phyloP scores from a whole-genome alignment of 2,329 filamentous ascomycete genomes.

The Claviceps digitariae region DNA sequence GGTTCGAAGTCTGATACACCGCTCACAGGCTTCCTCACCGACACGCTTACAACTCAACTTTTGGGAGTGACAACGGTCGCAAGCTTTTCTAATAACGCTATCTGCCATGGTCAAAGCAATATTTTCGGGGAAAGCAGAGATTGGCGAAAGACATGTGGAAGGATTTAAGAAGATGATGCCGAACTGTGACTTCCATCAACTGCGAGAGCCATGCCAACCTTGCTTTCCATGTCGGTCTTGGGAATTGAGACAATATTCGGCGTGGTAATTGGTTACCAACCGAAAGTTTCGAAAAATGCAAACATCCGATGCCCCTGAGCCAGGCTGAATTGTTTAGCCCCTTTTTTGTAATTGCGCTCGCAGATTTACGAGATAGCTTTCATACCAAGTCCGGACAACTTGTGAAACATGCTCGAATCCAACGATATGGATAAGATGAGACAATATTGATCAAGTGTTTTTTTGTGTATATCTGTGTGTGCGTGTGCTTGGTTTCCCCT shows the following conservation, averaged over 20 bases:
- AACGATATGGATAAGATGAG: slow-evolving; percentile 3
- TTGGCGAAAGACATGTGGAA: slow-evolving; percentile 16
- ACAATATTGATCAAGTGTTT: neutral
- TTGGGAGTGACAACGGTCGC: slow-evolving; percentile 32
- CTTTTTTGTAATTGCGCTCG: neutral
- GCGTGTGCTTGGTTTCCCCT: too few relatives aligned
- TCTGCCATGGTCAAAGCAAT: slow-evolving; percentile 23
- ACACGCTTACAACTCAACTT: slow-evolving; percentile 32
- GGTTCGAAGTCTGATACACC: slow-evolving; percentile 26
- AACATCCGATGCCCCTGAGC: slow-evolving; percentile 4
- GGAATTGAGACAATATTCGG: slow-evolving; percentile 2
- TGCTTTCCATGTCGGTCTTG: neutral
- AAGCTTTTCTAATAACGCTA: slow-evolving; percentile 27
- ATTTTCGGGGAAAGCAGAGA: slow-evolving; percentile 9
- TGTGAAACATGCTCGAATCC: slow-evolving; percentile 1
- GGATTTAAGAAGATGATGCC: slow-evolving; percentile 15
- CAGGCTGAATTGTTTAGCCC: neutral
- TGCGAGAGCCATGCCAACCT: slow-evolving; percentile 4
- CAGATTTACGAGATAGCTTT: neutral
- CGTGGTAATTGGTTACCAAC: slow-evolving; percentile 7
- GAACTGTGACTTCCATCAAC: slow-evolving; percentile 8
- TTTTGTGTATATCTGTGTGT: neutral
- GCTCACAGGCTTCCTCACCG: slow-evolving; percentile 26
- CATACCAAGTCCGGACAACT: neutral
- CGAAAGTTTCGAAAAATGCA: slow-evolving; percentile 5